These are phyloP conservation scores for Cichorium intybus DNA, from an alignment of 140 eudicot species.

Conservation along the genomic window DNA sequence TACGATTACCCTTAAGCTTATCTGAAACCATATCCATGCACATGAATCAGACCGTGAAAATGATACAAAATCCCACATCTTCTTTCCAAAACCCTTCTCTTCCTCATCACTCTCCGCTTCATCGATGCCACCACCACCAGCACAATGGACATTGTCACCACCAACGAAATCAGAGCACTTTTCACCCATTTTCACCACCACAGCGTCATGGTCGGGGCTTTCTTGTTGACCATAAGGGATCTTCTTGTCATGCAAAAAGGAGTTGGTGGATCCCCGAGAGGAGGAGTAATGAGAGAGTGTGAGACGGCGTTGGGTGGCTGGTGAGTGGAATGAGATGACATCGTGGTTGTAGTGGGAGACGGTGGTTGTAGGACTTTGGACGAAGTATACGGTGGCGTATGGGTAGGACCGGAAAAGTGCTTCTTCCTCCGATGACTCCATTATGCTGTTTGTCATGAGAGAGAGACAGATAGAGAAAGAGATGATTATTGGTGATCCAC, in stretches of 20 bases:
- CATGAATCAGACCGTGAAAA: slow-evolving; percentile 51
- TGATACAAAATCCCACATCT: slow-evolving; percentile 43
- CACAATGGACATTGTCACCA: slow-evolving; percentile 3
- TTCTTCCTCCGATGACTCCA: slow-evolving; percentile 63
- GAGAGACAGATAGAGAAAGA: slow-evolving; percentile 9
- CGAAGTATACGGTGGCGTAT: slow-evolving; percentile 54
- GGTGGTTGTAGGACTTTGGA: slow-evolving; percentile 70
- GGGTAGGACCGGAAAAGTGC: slow-evolving; percentile 53
- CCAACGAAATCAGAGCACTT: not conserved
- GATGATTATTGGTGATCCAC: not conserved
- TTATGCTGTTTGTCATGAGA: slow-evolving; percentile 26
- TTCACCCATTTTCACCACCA: slow-evolving; percentile 10
- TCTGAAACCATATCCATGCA: slow-evolving; percentile 67
- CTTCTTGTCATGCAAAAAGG: slow-evolving; percentile 43
- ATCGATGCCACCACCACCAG: not conserved
- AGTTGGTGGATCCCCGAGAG: slow-evolving; percentile 62
- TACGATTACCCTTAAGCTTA: slow-evolving; percentile 54
- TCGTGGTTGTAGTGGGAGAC: slow-evolving; percentile 27
- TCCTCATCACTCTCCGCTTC: slow-evolving; percentile 21
- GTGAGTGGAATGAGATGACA: slow-evolving; percentile 19
- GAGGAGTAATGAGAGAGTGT: slow-evolving; percentile 64
- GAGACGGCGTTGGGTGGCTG: slow-evolving; percentile 30
- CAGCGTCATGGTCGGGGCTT: slow-evolving; percentile 13
- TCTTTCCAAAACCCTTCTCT: slow-evolving; percentile 14
- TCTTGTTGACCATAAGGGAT: slow-evolving; percentile 16